phyloP scores from a whole-genome alignment of 176 grass and related monocot species.

The Thalia dealbata region DNA sequence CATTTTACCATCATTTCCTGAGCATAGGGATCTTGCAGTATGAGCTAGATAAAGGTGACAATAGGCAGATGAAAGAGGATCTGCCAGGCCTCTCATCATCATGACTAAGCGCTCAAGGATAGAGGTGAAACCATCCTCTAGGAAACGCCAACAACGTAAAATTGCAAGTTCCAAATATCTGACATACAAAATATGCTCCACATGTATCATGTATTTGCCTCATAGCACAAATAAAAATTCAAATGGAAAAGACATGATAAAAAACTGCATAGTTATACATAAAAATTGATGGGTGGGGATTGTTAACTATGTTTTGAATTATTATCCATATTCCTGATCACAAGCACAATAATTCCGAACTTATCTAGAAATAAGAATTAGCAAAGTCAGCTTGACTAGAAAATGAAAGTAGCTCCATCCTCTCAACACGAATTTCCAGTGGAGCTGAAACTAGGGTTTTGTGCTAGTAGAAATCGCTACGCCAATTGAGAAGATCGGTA shows the following conservation, averaged over 20 bases:
- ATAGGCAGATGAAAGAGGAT: slow-evolving; percentile 20
- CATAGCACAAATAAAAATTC: neutral
- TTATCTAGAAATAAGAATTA: neutral
- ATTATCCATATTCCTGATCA: neutral
- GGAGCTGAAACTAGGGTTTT: too few relatives aligned
- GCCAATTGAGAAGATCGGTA: too few relatives aligned
- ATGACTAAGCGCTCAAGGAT: slow-evolving; percentile 18
- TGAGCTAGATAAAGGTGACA: slow-evolving; percentile 20
- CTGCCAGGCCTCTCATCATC: slow-evolving; percentile 21
- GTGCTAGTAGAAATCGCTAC: too few relatives aligned
- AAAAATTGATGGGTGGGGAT: neutral
- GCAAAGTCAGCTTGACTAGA: neutral
- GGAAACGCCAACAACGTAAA: slow-evolving; percentile 21
- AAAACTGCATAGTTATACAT: neutral
- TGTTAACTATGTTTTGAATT: too few relatives aligned
- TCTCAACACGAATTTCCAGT: too few relatives aligned
- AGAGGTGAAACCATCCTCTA: slow-evolving; percentile 11
- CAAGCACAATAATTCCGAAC: neutral
- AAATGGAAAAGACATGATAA: neutral
- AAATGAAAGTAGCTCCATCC: neutral
- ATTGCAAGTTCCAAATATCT: slow-evolving; percentile 23
- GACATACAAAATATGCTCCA: slow-evolving; percentile 2
- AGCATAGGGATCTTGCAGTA: slow-evolving; percentile 8
- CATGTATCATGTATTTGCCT: neutral
- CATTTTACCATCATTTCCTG: slow-evolving; percentile 6